phyloP scores from a whole-genome alignment of 805 yeast genomes.

The Metschnikowia proteae region DNA sequence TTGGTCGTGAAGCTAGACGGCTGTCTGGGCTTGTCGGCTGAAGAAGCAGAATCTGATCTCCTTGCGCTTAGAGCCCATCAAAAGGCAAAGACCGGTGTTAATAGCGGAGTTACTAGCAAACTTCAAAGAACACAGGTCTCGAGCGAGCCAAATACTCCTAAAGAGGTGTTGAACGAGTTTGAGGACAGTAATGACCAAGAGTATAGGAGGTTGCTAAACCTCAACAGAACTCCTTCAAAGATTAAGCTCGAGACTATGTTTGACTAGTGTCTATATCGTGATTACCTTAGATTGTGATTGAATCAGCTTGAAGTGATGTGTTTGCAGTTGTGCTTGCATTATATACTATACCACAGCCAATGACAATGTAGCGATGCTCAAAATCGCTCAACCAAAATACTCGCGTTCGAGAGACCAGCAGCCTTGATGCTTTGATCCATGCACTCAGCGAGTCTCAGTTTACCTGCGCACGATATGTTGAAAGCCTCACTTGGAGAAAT shows the following conservation, averaged over 20 bases:
- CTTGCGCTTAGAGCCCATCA: slow-evolving; percentile 5
- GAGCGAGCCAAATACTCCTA: neutral
- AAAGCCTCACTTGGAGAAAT: slow-evolving; percentile 38
- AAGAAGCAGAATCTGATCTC: slow-evolving; percentile 15
- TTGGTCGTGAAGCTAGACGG: slow-evolving; percentile 14
- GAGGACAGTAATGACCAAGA: neutral
- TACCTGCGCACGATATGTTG: slow-evolving; percentile 31
- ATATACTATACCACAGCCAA: neutral
- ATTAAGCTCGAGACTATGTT: slow-evolving; percentile 1
- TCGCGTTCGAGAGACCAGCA: slow-evolving; percentile 80
- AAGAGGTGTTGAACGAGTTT: neutral
- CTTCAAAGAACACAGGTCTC: neutral
- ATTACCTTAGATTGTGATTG: neutral
- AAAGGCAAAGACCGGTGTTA: neutral
- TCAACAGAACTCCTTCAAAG: slow-evolving; percentile 7
- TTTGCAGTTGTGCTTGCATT: neutral
- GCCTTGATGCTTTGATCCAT: slow-evolving; percentile 60
- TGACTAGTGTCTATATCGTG: neutral
- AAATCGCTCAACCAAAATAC: slow-evolving; percentile 58
- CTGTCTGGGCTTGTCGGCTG: slow-evolving; percentile 13
- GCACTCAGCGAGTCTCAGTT: slow-evolving; percentile 50
- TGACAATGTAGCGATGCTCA: neutral
- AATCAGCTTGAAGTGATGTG: neutral
- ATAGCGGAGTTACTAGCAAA: neutral
- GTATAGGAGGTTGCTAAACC: slow-evolving; percentile 9